Percentiles rank a stretch among this genome's conserved stretches.
Evolutionary conservation across 495 filamentous ascomycete genomes (phyloP).

Genomic region (Chlorociboria aeruginascens): DNA sequence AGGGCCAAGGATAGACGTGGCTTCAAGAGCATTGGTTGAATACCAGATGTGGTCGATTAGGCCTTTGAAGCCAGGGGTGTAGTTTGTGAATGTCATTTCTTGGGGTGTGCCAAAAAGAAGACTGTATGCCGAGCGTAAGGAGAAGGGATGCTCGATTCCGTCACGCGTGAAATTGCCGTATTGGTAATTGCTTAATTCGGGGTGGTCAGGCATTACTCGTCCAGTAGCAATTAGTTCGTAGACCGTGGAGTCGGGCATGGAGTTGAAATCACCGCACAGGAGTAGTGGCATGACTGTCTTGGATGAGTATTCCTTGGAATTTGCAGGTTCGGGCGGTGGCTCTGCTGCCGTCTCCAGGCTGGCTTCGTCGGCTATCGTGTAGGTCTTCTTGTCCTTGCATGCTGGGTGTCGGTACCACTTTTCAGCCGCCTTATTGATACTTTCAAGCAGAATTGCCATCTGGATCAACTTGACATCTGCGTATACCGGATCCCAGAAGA

Average conservation of each 20-base stretch:
- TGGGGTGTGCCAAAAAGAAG: constrained; percentile 50
- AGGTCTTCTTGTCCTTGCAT: constrained; percentile 67
- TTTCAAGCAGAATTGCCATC: constrained; percentile 86
- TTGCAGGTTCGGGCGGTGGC: constrained; percentile 33
- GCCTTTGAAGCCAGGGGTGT: constrained; percentile 79
- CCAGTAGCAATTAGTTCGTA: constrained; percentile 79
- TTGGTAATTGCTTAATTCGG: constrained; percentile 51
- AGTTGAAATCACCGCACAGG: constrained; percentile 94
- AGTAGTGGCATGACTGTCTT: constrained; percentile 82
- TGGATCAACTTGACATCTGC: constrained; percentile 93
- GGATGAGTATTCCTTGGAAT: constrained; percentile 66
- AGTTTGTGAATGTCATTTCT: constrained; percentile 91
- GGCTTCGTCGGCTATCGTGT: constrained; percentile 22
- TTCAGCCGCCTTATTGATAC: constrained; percentile 70
- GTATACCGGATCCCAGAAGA: constrained; percentile 85
- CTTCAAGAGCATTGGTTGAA: constrained; percentile 79
- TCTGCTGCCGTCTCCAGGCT: constrained; percentile 41
- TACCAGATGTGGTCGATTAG: constrained; percentile 98
- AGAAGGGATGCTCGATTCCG: constrained; percentile 90
- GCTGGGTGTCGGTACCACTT: constrained; percentile 65
- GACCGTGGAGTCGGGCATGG: constrained; percentile 67
- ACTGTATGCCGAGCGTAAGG: constrained; percentile 75
- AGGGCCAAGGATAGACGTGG: constrained; percentile 76
- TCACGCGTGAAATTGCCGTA: constrained; percentile 89
- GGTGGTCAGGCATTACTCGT: constrained; percentile 55